Evolutionary conservation across 371 early-diverging fungal genomes (phyloP), one percentile per base, ranked within the genome.

Genomic region (Syncephalastrum sp.): DNA sequence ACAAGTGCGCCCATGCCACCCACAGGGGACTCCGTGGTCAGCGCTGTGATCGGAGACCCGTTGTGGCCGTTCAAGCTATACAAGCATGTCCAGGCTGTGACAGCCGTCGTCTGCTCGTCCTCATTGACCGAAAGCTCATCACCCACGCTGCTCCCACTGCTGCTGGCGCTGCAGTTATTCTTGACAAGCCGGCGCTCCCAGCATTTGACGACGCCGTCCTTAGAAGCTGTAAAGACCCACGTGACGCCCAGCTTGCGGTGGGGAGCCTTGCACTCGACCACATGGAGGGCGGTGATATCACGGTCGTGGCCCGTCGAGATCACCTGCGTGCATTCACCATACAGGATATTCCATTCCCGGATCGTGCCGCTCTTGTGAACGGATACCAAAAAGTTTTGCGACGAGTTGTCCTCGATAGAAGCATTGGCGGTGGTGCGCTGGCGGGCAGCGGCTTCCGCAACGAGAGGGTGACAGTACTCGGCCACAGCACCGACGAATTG

Each of bases 1-100:
- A 92, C 86, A 25, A 73, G 50, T 3, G 60, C 59, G 21, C 73
- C 69, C 38, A 64, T 61, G 17, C 69, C 69, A 50, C 67, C 68
- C 3, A 64, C 64, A 13, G 72, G 59, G 4, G 61, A 49, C 8
- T 69, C 68, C n/a, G 70, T 56, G 7, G 66, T 55, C 12, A 72
- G 17, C 3, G 64, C 53, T 0, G 76, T 70, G 16, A 72, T 64
- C 6, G 63, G 29, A 27, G 57, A 58, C 5, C 54, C 63, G 8
- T 45, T 25, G 19, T 66, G 68, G 10, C 50, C 64, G 12, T 67
- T 48, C 10, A 72, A 49, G 7, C 64, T 68, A 29, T 72, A 72
- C 2, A 68, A 12, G 44, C 51, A 63, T 13, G 51, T 52, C 76
- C 76, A 75, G 12, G 21, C 33, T 23, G 57, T n/a, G 5, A 59